phyloP scores from a whole-genome alignment of 2,329 filamentous ascomycete genomes.

The Colletotrichum musae region DNA sequence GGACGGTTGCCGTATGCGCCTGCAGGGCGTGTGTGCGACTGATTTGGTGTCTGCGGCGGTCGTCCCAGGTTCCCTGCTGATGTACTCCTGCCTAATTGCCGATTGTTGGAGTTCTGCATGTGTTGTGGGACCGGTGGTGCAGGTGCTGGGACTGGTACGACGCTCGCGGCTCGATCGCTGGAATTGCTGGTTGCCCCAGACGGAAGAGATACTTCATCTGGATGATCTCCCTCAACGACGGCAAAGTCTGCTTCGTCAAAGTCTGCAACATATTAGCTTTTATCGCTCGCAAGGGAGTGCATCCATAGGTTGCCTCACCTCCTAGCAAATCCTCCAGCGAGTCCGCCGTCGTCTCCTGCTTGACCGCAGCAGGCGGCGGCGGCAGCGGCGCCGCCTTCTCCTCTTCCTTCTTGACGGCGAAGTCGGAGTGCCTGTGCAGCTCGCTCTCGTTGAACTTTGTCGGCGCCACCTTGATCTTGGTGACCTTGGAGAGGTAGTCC shows the following conservation, averaged over 20 bases:
- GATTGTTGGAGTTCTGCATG: slow-evolving; percentile 57
- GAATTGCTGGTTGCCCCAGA: slow-evolving; percentile 50
- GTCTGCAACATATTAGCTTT: slow-evolving; percentile 55
- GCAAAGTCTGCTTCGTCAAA: slow-evolving; percentile 85
- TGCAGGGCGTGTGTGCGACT: slow-evolving; percentile 46
- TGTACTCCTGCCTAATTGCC: slow-evolving; percentile 48
- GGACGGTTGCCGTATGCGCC: slow-evolving; percentile 44
- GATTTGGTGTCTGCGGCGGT: slow-evolving; percentile 55
- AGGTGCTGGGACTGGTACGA: slow-evolving; percentile 40
- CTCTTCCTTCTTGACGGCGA: slow-evolving; percentile 70
- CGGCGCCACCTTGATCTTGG: slow-evolving; percentile 86
- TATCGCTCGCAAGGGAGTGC: not conserved
- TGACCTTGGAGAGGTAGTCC: slow-evolving; percentile 90
- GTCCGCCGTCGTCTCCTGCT: slow-evolving; percentile 54
- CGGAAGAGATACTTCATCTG: slow-evolving; percentile 80
- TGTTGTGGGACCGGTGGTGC: slow-evolving; percentile 41
- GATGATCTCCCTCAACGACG: slow-evolving; percentile 77
- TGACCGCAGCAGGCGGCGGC: slow-evolving; percentile 43
- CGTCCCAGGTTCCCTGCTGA: slow-evolving; percentile 48
- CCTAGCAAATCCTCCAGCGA: slow-evolving; percentile 68
- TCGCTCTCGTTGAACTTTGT: slow-evolving; percentile 84
- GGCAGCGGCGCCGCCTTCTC: slow-evolving; percentile 27
- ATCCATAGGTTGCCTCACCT: slow-evolving; percentile 52
- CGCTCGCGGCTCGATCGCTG: slow-evolving; percentile 43
- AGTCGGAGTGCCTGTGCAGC: slow-evolving; percentile 86